Evolutionary conservation across 2,329 filamentous ascomycete genomes (phyloP).

Genomic region (Paramyrothecium roridum): DNA sequence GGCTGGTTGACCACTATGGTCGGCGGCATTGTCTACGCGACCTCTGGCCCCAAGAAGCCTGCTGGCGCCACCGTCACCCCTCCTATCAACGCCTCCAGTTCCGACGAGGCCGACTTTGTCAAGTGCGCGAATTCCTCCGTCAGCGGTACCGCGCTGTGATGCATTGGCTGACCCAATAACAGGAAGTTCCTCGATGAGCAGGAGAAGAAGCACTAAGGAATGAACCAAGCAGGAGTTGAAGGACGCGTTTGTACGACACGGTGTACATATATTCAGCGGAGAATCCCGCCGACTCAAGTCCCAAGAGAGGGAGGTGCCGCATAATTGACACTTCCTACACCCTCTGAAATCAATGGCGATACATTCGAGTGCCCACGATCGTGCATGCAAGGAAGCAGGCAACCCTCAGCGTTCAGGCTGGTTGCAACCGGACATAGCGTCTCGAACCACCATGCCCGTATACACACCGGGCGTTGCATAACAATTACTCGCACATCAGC

Average conservation of each 20-base stretch:
- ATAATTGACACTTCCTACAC: not conserved
- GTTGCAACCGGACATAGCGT: too few relatives aligned
- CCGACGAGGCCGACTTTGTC: conserved; percentile 64
- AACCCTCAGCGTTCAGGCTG: too few relatives aligned
- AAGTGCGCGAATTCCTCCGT: conserved; percentile 45
- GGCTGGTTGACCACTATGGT: conserved; percentile 50
- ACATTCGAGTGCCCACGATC: too few relatives aligned
- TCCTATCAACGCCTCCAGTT: conserved; percentile 59
- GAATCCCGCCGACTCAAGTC: conserved; percentile 5
- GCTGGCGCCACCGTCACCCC: conserved; percentile 44
- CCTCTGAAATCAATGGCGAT: too few relatives aligned
- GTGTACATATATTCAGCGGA: conserved; percentile 29
- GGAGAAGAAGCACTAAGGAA: conserved; percentile 36
- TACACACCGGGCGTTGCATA: too few relatives aligned
- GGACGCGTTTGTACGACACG: conserved; percentile 21
- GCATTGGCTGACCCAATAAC: conserved; percentile 17
- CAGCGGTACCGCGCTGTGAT: conserved; percentile 1
- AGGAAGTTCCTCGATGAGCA: conserved; percentile 39
- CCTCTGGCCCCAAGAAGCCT: conserved; percentile 40
- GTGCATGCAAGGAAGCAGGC: too few relatives aligned
- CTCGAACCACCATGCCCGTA: too few relatives aligned
- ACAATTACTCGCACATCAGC: too few relatives aligned
- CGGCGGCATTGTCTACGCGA: conserved; percentile 41
- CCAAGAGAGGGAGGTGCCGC: not conserved
- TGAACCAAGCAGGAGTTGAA: conserved; percentile 11